These are phyloP conservation scores for Panaeolus papilionaceus DNA, from an alignment of 768 basidiomycete species.

Conservation along the genomic window DNA sequence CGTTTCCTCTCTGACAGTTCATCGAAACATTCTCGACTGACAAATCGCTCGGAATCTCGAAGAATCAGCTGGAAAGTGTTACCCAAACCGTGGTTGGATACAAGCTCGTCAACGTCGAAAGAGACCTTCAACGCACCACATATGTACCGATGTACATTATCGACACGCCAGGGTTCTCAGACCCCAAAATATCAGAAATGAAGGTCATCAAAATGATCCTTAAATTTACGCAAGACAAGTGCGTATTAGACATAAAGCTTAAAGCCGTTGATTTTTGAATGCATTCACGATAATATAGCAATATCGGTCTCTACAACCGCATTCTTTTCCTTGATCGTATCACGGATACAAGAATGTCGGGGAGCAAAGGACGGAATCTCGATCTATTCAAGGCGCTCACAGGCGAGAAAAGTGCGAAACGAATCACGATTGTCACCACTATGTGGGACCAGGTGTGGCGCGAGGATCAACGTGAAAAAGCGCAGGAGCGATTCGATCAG, in stretches of 20 bases:
- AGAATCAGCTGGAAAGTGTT: neutral
- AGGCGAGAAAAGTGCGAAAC: slow-evolving; percentile 48
- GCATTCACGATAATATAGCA: too few species aligned
- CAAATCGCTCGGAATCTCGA: neutral
- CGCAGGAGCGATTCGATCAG: slow-evolving; percentile 20
- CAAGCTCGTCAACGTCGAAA: neutral
- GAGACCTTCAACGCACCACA: neutral
- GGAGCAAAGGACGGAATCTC: slow-evolving; percentile 47
- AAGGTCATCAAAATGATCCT: slow-evolving; percentile 1
- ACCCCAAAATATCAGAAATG: neutral
- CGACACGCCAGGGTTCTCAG: slow-evolving; percentile 6
- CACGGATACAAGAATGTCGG: slow-evolving; percentile 46
- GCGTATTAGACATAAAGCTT: too few species aligned
- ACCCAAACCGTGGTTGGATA: neutral
- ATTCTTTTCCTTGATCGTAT: slow-evolving; percentile 53
- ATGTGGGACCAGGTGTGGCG: slow-evolving; percentile 45
- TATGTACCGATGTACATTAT: slow-evolving; percentile 6
- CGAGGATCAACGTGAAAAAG: slow-evolving; percentile 24
- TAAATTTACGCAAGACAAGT: neutral
- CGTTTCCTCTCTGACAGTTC: too few species aligned
- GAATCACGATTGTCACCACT: slow-evolving; percentile 55
- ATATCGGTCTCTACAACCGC: too few species aligned
- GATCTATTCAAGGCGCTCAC: slow-evolving; percentile 53
- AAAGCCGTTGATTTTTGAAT: too few species aligned
- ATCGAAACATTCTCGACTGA: neutral